Percentiles rank a stretch among this genome's conserved stretches.
Conservation (phyloP, 306 rosid species). For the Ziziphus jujuba region DNA sequence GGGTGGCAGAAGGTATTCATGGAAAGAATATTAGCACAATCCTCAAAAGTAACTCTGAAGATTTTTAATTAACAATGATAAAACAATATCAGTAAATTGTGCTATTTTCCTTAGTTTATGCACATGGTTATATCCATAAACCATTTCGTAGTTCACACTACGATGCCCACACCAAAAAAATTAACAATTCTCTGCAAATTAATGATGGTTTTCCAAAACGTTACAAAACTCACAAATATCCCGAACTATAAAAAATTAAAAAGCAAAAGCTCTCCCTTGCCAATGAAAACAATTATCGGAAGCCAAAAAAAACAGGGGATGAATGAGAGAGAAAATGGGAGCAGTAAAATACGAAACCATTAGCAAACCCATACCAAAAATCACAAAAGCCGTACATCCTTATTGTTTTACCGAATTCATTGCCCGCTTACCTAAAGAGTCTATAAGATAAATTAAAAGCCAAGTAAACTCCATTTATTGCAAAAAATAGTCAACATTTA, state of each 20-base stretch:
- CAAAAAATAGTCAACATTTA: slow-evolving; percentile 27
- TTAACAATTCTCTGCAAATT: slow-evolving; percentile 7
- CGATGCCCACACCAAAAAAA: no score
- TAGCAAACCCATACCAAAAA: slow-evolving; percentile 11
- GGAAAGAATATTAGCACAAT: background rate
- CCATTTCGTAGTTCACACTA: background rate
- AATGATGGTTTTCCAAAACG: slow-evolving; percentile 26
- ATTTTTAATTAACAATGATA: background rate
- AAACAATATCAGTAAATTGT: no score
- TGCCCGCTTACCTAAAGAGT: slow-evolving; percentile 31
- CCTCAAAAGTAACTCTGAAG: background rate
- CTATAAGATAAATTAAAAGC: background rate
- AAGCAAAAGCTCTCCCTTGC: slow-evolving; percentile 10
- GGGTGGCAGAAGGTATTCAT: no score
- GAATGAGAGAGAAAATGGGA: slow-evolving; percentile 6
- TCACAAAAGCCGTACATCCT: slow-evolving; percentile 21
- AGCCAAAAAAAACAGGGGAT: slow-evolving; percentile 2
- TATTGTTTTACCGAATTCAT: slow-evolving; percentile 20
- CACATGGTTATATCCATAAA: slow-evolving; percentile 22
- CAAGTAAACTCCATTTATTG: slow-evolving; percentile 15
- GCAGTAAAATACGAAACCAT: slow-evolving; percentile 6
- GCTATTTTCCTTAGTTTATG: background rate
- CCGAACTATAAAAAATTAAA: slow-evolving; percentile 31
- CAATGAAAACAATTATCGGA: slow-evolving; percentile 26
- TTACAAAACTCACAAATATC: slow-evolving; percentile 23